Percentiles rank a stretch among this genome's conserved stretches.
These are phyloP conservation scores for Globisporangium takayamanum DNA, from an alignment of 352 stramenopile species.

Conservation along the genomic window DNA sequence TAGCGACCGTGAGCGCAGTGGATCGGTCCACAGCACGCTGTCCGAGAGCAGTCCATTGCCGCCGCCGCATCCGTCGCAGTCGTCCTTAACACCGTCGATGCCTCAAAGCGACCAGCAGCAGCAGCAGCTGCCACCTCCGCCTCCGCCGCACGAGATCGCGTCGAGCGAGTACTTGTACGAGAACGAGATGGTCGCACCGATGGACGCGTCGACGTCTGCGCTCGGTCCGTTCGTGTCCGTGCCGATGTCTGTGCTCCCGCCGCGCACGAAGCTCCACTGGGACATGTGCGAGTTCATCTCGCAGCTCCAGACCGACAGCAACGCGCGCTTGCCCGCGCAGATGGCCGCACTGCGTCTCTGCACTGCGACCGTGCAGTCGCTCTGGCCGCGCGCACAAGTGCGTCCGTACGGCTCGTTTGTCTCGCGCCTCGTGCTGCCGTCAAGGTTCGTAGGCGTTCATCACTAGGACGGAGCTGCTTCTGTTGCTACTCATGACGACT, in stretches of 20 bases:
- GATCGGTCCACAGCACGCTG: background rate
- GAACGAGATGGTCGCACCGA: slow-evolving; percentile 23
- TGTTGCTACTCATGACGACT: background rate
- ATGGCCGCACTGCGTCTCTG: slow-evolving; percentile 73
- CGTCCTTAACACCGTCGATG: slow-evolving; percentile 11
- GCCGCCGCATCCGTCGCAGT: slow-evolving; percentile 29
- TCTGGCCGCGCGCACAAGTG: slow-evolving; percentile 95
- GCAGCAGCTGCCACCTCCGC: slow-evolving; percentile 12
- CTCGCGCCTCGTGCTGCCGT: slow-evolving; percentile 92
- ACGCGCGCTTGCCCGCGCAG: slow-evolving; percentile 58
- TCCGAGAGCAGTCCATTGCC: slow-evolving; percentile 16
- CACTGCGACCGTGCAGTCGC: slow-evolving; percentile 73
- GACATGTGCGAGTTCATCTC: slow-evolving; percentile 84
- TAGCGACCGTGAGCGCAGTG: background rate
- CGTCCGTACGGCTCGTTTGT: slow-evolving; percentile 97
- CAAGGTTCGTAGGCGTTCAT: slow-evolving; percentile 33
- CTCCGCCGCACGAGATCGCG: slow-evolving; percentile 11
- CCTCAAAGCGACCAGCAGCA: background rate
- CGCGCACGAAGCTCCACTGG: slow-evolving; percentile 81
- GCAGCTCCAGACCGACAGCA: slow-evolving; percentile 70
- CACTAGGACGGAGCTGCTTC: background rate
- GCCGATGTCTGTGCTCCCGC: slow-evolving; percentile 75
- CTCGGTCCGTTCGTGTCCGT: slow-evolving; percentile 81
- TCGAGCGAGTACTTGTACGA: slow-evolving; percentile 35
- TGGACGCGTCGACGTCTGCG: slow-evolving; percentile 34